Evolutionary conservation across 2,329 filamentous ascomycete species (phyloP).

Genomic region (Xylaria sp.): DNA sequence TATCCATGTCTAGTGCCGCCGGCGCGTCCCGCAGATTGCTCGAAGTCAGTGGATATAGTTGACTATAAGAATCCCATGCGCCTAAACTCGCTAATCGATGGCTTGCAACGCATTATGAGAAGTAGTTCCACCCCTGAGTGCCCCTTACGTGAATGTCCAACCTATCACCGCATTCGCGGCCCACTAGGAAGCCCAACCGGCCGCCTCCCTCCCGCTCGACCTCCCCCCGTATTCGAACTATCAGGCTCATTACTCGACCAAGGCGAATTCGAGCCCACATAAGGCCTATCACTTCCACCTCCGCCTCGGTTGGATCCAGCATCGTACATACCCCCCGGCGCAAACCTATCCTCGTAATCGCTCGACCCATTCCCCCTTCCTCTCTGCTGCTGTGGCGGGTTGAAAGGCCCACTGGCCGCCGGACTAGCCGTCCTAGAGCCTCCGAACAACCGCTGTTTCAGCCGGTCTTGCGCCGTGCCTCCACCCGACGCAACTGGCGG

Average conservation of each 20-base stretch:
- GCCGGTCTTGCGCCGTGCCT: constrained; percentile 79
- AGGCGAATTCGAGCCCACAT: constrained; percentile 59
- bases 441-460: constrained; percentile 84
- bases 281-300: constrained; percentile 51
- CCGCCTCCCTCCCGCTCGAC: constrained; percentile 51
- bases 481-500: constrained; percentile 53
- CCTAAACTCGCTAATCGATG: neutral
- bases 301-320: constrained; percentile 37
- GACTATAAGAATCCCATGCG: constrained; percentile 8
- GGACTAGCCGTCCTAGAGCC: constrained; percentile 69
- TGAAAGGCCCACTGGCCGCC: constrained; percentile 59
- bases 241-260: constrained; percentile 59
- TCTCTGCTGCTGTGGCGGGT: constrained; percentile 55
- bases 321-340: constrained; percentile 59
- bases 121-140: neutral
- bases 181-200: constrained; percentile 54
- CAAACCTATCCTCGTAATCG: constrained; percentile 60
- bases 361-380: constrained; percentile 49
- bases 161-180: constrained; percentile 56
- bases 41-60: neutral
- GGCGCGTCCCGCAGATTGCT: neutral
- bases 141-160: neutral
- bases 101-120: neutral
- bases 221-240: constrained; percentile 52
- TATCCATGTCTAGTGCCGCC: neutral